These are phyloP conservation scores for Mucor irregularis DNA, from an alignment of 371 early-diverging fungal species.

Conservation along the genomic window DNA sequence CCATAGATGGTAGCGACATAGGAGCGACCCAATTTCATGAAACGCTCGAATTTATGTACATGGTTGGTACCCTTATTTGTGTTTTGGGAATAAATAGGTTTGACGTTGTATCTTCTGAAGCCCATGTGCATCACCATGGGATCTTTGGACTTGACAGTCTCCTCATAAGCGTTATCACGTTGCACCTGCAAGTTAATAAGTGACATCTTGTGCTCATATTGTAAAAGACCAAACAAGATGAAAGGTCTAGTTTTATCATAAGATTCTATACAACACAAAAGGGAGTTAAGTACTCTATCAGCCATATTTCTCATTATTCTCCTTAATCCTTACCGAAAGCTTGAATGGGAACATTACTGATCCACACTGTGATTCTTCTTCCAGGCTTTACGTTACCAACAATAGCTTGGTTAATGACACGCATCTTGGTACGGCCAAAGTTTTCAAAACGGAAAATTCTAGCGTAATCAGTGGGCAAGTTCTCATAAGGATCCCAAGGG, in stretches of 20 bases:
- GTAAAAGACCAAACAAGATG: slow-evolving; percentile 82
- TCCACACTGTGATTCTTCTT: slow-evolving; percentile 64
- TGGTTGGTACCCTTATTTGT: slow-evolving; percentile 81
- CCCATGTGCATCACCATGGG: slow-evolving; percentile 85
- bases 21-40: slow-evolving; percentile 71
- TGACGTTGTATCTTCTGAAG: slow-evolving; percentile 82
- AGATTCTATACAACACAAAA: slow-evolving; percentile 31
- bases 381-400: slow-evolving; percentile 63
- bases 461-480: slow-evolving; percentile 91
- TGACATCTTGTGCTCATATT: slow-evolving; percentile 93
- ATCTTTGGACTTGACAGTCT: slow-evolving; percentile 80
- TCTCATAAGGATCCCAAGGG: slow-evolving; percentile 98
- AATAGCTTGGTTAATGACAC: slow-evolving; percentile 65
- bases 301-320: not conserved
- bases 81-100: slow-evolving; percentile 88
- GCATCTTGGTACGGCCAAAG: slow-evolving; percentile 72
- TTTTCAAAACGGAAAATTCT: slow-evolving; percentile 95
- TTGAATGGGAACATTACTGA: slow-evolving; percentile 69
- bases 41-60: slow-evolving; percentile 95
- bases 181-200: slow-evolving; percentile 78
- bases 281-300: not conserved
- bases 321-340: slow-evolving; percentile 49
- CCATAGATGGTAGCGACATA: slow-evolving; percentile 86
- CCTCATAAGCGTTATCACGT: slow-evolving; percentile 72
- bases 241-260: slow-evolving; percentile 63